These are phyloP conservation scores for Verticillium longisporum DNA, from an alignment of 2,329 filamentous ascomycete genomes.

Conservation along the genomic window DNA sequence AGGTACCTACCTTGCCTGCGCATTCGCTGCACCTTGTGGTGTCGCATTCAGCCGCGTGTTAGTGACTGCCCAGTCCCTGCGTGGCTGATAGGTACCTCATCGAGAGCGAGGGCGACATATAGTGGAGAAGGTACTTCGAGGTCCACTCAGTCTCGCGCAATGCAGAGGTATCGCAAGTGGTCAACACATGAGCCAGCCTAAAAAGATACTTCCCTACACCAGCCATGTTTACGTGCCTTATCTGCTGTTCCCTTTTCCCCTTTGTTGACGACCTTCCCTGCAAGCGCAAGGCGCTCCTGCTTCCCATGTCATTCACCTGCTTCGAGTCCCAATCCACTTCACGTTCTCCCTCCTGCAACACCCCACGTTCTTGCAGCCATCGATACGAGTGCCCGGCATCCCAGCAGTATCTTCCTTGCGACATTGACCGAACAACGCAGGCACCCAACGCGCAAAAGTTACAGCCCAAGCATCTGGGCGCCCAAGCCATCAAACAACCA, in stretches of 20 bases:
- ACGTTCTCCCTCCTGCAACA: constrained; percentile 24
- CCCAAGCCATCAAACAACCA: background rate
- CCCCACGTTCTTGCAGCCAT: constrained; percentile 27
- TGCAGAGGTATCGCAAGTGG: too few species aligned
- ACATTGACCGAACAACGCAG: constrained; percentile 13
- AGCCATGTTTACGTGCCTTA: background rate
- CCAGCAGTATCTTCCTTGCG: constrained; percentile 12
- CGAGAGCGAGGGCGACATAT: background rate
- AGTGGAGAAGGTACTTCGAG: too few species aligned
- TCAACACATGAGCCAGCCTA: background rate
- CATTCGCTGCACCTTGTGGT: background rate
- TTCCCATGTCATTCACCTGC: background rate
- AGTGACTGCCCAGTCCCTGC: background rate
- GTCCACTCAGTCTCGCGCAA: too few species aligned
- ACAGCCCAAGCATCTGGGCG: background rate
- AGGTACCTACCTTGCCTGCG: background rate
- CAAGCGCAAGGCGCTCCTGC: constrained; percentile 5
- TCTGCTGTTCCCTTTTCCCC: background rate
- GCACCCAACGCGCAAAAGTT: constrained; percentile 1
- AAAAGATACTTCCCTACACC: background rate
- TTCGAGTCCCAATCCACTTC: constrained; percentile 7
- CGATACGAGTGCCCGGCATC: constrained; percentile 14
- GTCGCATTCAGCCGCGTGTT: background rate
- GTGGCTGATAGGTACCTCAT: background rate
- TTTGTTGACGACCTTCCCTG: constrained; percentile 7